phyloP scores from a whole-genome alignment of 805 yeast genomes.

The Yamadazyma ubonensis region DNA sequence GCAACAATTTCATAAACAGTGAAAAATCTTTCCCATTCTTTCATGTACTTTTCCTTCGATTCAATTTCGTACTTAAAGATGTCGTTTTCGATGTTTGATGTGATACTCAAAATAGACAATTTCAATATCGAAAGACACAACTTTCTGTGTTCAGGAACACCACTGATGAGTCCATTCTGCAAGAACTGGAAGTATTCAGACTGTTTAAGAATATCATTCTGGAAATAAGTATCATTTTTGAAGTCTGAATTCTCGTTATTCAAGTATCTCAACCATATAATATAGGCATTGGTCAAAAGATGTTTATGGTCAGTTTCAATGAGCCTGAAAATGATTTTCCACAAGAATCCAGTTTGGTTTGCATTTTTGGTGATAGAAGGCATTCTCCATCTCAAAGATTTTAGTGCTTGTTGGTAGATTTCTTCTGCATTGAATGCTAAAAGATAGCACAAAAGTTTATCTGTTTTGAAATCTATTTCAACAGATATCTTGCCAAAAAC shows the following conservation, averaged over 20 bases:
- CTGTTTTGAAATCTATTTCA: slow-evolving; percentile 1
- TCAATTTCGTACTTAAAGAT: slow-evolving; percentile 46
- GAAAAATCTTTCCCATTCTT: slow-evolving; percentile 68
- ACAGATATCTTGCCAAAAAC: slow-evolving; percentile 25
- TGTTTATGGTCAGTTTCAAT: slow-evolving; percentile 22
- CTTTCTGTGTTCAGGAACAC: slow-evolving; percentile 67
- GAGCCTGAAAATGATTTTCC: slow-evolving; percentile 47
- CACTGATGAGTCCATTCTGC: slow-evolving; percentile 55
- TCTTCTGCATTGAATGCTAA: slow-evolving; percentile 38
- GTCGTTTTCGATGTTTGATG: slow-evolving; percentile 30
- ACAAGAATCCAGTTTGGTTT: slow-evolving; percentile 27
- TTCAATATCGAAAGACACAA: slow-evolving; percentile 65
- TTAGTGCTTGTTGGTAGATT: slow-evolving; percentile 37
- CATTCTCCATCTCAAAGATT: slow-evolving; percentile 56
- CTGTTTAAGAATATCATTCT: slow-evolving; percentile 20
- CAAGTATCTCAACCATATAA: slow-evolving; percentile 58
- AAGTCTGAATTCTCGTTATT: slow-evolving; percentile 19
- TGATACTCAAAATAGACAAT: slow-evolving; percentile 51
- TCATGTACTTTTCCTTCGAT: slow-evolving; percentile 28
- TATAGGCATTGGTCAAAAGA: slow-evolving; percentile 42
- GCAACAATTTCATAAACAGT: slow-evolving; percentile 80
- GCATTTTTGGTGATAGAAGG: slow-evolving; percentile 22
- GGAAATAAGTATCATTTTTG: slow-evolving; percentile 21
- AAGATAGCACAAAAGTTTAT: slow-evolving; percentile 16
- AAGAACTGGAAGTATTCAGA: slow-evolving; percentile 55